phyloP scores from a whole-genome alignment of 768 basidiomycete genomes.

The Lentinula edodes region DNA sequence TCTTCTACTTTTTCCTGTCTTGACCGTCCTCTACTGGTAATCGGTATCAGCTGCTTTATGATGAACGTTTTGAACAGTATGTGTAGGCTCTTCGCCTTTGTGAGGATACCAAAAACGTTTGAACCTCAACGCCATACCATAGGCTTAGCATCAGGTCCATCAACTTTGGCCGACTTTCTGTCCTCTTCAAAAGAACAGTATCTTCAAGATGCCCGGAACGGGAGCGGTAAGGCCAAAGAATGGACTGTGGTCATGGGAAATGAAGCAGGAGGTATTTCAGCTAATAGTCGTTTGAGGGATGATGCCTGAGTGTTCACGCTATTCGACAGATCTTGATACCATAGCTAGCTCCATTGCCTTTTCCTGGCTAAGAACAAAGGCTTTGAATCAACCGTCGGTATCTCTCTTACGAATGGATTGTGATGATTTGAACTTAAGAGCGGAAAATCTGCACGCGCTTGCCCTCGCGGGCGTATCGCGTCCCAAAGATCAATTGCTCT shows the following conservation, averaged over 20 bases:
- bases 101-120: not conserved
- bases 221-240: slow-evolving; percentile 19
- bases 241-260: slow-evolving; percentile 95
- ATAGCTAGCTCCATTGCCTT: slow-evolving; percentile 82
- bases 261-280: slow-evolving; percentile 80
- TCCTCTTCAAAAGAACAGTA: not conserved
- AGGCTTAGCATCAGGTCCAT: not conserved
- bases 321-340: slow-evolving; percentile 75
- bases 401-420: slow-evolving; percentile 69
- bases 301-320: not conserved
- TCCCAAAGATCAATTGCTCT: slow-evolving; percentile 53
- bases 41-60: not conserved
- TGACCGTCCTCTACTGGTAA: slow-evolving; percentile 3
- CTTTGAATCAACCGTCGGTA: slow-evolving; percentile 52
- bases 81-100: not conserved
- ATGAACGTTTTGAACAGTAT: slow-evolving; percentile 1
- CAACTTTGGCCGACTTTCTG: slow-evolving; percentile 2
- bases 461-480: slow-evolving; percentile 47
- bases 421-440: slow-evolving; percentile 69
- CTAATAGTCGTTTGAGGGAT: not conserved
- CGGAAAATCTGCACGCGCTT: slow-evolving; percentile 83
- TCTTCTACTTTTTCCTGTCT: not conserved
- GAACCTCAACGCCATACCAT: slow-evolving; percentile 1
- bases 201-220: not conserved
- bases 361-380: slow-evolving; percentile 65